Base-by-base conservation (phyloP, 208 protist species). In the Crithidia bombi region DNA sequence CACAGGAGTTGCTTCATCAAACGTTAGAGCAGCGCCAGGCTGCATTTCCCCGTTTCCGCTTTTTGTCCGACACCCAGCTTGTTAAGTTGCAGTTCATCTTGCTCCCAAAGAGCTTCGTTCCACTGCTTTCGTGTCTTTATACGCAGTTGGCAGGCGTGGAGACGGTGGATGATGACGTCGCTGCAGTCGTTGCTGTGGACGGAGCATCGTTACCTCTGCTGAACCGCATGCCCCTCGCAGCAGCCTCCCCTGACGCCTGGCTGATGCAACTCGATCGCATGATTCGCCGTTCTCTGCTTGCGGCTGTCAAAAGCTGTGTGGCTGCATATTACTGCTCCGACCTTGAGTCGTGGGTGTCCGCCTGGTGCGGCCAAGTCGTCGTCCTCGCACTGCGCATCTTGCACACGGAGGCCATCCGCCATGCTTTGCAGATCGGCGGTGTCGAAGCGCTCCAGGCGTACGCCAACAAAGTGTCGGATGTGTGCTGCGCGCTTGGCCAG, bases 21-120 rank as follows among this genome's bases (percentile, higher is more conserved):
- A 93, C 96, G 64, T 65, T 99, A 44, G 96, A 98, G 65, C 78
- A 86, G 35, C 98, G 97, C 66, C 85, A 98, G 23, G 69, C 75
- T 26, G 64, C 72, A 19, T 98, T 98, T 77, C 89, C 96, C 14
- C 83, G 98, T 51, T 98, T 99, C 75, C 93, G 93, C 73, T 98
- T 99, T 66, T 73, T 98, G 28, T 93, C 88, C 19, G 90, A 95
- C 65, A 71, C 51, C 1, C 86, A 97, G 73, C 73, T 98, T 44
- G 32, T 92, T n/a, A 78, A 69, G 46, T 87, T 96, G 81, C 77
- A 95, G 58, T 91, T 87, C 10, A 78, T 89, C 36, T 58, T 83
- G 30, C 70, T 87, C 43, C 47, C 56, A 7, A 54, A 69, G 38
- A 75, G 46, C 36, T 65, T 97, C 10, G 69, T 62, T 15, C 61